Conservation (phyloP, 768 basidiomycete species). For the Xerocomellus intermedius region DNA sequence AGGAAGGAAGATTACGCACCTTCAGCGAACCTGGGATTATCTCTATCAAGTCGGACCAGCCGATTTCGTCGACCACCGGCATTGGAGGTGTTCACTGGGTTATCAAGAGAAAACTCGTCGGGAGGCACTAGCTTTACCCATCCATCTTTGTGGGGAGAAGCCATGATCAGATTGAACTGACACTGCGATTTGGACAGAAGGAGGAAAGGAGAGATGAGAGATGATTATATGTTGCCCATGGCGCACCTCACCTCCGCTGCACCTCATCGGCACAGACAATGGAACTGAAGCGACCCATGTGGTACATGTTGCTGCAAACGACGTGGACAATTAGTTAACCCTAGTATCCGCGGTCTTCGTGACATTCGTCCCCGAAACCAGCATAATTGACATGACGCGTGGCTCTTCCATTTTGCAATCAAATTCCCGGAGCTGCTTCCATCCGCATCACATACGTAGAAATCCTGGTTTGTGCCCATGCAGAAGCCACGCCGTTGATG, state of each 20-base stretch:
- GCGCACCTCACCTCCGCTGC: constrained; percentile 26
- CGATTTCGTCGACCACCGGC: constrained; percentile 38
- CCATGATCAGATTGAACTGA: constrained; percentile 20
- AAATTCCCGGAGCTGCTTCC: too few species aligned
- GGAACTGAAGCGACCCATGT: not conserved
- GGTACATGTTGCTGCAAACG: too few species aligned
- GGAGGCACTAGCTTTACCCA: constrained; percentile 27
- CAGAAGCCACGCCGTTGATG: too few species aligned
- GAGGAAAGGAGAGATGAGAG: not conserved
- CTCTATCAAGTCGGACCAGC: constrained; percentile 39
- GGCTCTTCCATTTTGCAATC: too few species aligned
- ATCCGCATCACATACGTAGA: too few species aligned
- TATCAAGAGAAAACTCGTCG: constrained; percentile 39
- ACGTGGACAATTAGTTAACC: too few species aligned
- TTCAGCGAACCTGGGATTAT: constrained; percentile 37
- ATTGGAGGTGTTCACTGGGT: constrained; percentile 38
- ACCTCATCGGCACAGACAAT: not conserved
- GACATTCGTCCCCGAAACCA: too few species aligned
- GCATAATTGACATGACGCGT: too few species aligned
- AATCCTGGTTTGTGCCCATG: too few species aligned
- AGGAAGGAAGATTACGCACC: constrained; percentile 33
- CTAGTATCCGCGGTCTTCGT: too few species aligned
- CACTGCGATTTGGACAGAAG: not conserved
- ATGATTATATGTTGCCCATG: constrained; percentile 24
- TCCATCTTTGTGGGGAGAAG: constrained; percentile 17